A percentile compares a stretch with the other conserved stretches of the same genome.
phyloP scores from a whole-genome alignment of 495 filamentous ascomycete genomes.

The Hypomontagnella monticulosa region DNA sequence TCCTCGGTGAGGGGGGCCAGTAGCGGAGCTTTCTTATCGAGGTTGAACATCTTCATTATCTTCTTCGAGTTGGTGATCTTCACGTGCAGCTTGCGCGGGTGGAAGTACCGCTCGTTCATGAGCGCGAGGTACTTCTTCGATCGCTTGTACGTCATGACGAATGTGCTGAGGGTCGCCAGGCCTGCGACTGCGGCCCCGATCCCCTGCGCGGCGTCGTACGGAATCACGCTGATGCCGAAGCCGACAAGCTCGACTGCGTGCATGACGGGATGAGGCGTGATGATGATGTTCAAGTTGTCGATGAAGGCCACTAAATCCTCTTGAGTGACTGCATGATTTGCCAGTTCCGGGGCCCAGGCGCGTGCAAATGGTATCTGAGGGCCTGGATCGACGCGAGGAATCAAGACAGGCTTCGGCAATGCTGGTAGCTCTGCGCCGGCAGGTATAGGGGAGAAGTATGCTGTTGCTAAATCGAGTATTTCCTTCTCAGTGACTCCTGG shows the following conservation, averaged over 20 bases:
- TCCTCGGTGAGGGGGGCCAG: slow-evolving; percentile 34
- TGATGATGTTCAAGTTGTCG: slow-evolving; percentile 43
- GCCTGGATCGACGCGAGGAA: slow-evolving; percentile 40
- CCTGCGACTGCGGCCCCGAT: slow-evolving; percentile 21
- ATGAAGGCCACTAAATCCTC: slow-evolving; percentile 42
- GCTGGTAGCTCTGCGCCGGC: slow-evolving; percentile 8
- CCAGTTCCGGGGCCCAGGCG: slow-evolving; percentile 32
- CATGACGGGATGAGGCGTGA: slow-evolving; percentile 27
- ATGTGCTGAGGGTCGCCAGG: slow-evolving; percentile 13
- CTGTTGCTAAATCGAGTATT: slow-evolving; percentile 24
- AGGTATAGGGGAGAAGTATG: slow-evolving; percentile 17
- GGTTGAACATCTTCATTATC: slow-evolving; percentile 30
- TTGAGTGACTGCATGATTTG: slow-evolving; percentile 27
- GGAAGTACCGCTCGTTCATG: slow-evolving; percentile 41
- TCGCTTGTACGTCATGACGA: slow-evolving; percentile 21
- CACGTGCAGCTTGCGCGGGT: slow-evolving; percentile 37
- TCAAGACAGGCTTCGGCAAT: slow-evolving; percentile 35
- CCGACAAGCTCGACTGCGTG: slow-evolving; percentile 19
- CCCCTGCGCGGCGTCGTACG: slow-evolving; percentile 31
- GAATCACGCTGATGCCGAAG: slow-evolving; percentile 24
- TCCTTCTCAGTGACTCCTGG: slow-evolving; percentile 12
- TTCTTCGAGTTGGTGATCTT: slow-evolving; percentile 27
- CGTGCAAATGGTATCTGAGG: slow-evolving; percentile 37
- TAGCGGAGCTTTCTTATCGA: slow-evolving; percentile 33
- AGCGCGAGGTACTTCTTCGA: slow-evolving; percentile 20